Conservation (phyloP, 441 rosid genomes). For the Gossypium davidsonii region DNA sequence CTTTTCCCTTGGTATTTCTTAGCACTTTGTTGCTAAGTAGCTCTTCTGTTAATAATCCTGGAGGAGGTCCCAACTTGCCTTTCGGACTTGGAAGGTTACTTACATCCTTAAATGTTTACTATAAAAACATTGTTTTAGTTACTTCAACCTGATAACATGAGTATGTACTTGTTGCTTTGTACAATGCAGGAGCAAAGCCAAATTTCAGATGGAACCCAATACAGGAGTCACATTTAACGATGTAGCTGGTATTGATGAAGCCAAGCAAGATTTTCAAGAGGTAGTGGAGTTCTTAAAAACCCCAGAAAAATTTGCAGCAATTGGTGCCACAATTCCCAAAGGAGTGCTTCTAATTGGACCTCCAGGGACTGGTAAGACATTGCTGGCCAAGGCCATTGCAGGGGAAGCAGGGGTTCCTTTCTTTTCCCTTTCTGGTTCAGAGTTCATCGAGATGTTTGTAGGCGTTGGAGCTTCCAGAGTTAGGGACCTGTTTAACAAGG, state of each 20-base stretch:
- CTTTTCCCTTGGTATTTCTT: conserved; percentile 55
- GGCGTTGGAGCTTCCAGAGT: conserved; percentile 78
- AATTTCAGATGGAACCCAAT: conserved; percentile 73
- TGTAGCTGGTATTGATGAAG: conserved; percentile 85
- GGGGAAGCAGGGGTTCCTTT: conserved; percentile 81
- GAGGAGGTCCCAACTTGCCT: conserved; percentile 59
- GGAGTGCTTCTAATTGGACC: conserved; percentile 63
- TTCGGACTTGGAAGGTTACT: conserved; percentile 74
- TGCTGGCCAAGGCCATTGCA: conserved; percentile 69
- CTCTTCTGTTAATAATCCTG: conserved; percentile 36
- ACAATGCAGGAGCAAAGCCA: conserved; percentile 61
- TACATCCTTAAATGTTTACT: not conserved
- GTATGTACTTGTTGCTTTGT: not conserved
- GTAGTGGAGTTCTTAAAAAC: conserved; percentile 61
- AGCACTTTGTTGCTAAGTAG: conserved; percentile 41
- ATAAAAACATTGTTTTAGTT: not conserved
- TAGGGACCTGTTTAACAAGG: conserved; percentile 72
- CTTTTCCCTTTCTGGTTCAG: conserved; percentile 65
- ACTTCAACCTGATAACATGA: not conserved
- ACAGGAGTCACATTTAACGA: conserved; percentile 71
- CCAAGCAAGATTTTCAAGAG: conserved; percentile 72
- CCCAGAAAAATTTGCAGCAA: conserved; percentile 59
- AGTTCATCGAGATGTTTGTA: conserved; percentile 77
- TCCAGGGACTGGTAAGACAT: conserved; percentile 68
- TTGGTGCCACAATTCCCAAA: conserved; percentile 66